A percentile compares a stretch with the other conserved stretches of the same genome.
phyloP scores from a whole-genome alignment of 768 basidiomycete genomes.

The Rossbeevera mucosa region DNA sequence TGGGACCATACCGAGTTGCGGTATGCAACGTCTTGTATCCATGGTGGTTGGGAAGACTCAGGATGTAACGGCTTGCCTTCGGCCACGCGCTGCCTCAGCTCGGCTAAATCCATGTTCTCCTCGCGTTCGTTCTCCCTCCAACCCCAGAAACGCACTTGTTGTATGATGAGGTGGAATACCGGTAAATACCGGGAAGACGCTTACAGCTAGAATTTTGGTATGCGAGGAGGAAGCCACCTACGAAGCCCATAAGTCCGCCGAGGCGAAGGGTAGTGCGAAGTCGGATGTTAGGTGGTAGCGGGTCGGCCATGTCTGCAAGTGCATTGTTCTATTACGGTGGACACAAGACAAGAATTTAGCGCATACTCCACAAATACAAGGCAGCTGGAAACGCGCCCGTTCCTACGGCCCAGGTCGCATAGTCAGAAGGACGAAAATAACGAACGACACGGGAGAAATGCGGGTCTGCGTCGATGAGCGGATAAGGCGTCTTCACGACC shows the following conservation, averaged over 20 bases:
- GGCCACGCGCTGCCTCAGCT: slow-evolving; percentile 67
- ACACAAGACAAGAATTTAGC: neutral
- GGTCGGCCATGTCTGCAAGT: slow-evolving; percentile 43
- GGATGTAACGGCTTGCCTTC: slow-evolving; percentile 88
- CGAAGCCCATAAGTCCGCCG: slow-evolving; percentile 76
- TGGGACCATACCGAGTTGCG: slow-evolving; percentile 92
- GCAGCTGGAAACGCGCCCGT: slow-evolving; percentile 81
- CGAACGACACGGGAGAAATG: slow-evolving; percentile 81
- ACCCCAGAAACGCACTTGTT: slow-evolving; percentile 87
- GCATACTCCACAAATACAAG: slow-evolving; percentile 77
- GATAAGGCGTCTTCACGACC: slow-evolving; percentile 63
- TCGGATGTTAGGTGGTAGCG: slow-evolving; percentile 33
- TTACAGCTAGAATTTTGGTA: slow-evolving; percentile 87
- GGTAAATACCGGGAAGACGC: slow-evolving; percentile 24
- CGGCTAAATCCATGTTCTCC: slow-evolving; percentile 68
- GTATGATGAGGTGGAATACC: slow-evolving; percentile 12
- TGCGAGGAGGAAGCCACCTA: slow-evolving; percentile 88
- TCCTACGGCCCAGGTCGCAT: slow-evolving; percentile 73
- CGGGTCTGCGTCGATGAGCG: slow-evolving; percentile 92
- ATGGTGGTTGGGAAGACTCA: slow-evolving; percentile 71
- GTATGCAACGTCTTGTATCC: slow-evolving; percentile 83
- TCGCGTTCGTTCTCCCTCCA: slow-evolving; percentile 89
- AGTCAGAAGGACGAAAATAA: slow-evolving; percentile 87
- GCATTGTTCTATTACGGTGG: slow-evolving; percentile 11
- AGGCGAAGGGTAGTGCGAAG: slow-evolving; percentile 42